Percentiles rank a stretch among this genome's conserved stretches.
Evolutionary conservation across 2,329 filamentous ascomycete genomes (phyloP).

Genomic region (Aspergillus tanneri): DNA sequence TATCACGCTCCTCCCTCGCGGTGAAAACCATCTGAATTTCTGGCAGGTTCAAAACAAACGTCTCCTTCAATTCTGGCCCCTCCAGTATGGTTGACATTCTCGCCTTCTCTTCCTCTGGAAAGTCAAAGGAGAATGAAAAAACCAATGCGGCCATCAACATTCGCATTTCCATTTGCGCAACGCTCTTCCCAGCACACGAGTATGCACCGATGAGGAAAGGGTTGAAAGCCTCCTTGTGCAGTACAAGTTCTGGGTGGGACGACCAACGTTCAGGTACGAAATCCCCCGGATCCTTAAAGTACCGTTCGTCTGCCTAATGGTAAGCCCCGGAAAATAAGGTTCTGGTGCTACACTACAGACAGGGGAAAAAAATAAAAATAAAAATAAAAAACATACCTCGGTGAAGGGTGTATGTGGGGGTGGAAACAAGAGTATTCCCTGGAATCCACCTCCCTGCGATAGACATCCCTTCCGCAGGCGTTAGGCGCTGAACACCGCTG

Average conservation of each 20-base stretch:
- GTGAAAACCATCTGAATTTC: no score
- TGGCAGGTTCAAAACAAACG: no score
- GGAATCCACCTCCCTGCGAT: slow-evolving; percentile 2
- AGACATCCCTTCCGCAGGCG: not conserved
- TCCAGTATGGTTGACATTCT: no score
- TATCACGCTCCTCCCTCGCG: no score
- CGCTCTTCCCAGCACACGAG: not conserved
- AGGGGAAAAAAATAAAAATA: not conserved
- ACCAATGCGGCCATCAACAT: not conserved
- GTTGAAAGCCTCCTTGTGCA: slow-evolving; percentile 1
- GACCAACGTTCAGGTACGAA: slow-evolving; percentile 10
- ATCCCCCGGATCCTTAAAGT: slow-evolving; percentile 1
- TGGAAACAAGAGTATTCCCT: not conserved
- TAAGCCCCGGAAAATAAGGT: no score
- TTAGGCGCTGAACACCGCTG: not conserved
- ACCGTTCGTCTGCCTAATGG: not conserved
- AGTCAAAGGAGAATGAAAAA: slow-evolving; percentile 5
- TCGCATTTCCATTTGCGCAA: slow-evolving; percentile 1
- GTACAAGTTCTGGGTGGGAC: not conserved
- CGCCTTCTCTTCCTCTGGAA: no score
- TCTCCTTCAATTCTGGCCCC: no score
- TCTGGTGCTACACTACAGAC: not conserved
- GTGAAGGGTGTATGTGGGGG: not conserved
- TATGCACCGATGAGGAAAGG: not conserved
- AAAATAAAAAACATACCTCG: not conserved